These are phyloP conservation scores for Filobasidium wieringae DNA, from an alignment of 768 basidiomycete species.

Conservation along the genomic window DNA sequence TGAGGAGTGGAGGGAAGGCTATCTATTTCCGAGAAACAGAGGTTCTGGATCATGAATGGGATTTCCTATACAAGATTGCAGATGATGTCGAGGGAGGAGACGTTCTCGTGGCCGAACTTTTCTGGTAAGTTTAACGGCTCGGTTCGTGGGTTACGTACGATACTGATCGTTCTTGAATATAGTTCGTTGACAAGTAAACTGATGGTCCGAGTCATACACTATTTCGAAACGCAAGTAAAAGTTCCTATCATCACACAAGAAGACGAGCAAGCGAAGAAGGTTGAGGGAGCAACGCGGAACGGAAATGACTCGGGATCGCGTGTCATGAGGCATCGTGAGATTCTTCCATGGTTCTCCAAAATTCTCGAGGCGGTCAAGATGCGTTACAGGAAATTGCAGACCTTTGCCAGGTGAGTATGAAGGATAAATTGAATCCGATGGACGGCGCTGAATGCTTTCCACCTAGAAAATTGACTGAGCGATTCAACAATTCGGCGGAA, in stretches of 20 bases:
- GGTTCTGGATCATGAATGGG: conserved; percentile 92
- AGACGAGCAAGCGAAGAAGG: conserved; percentile 5
- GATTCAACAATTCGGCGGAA: conserved; percentile 87
- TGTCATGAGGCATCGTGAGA: conserved; percentile 66
- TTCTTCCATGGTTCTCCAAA: conserved; percentile 79
- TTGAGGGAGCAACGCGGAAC: not conserved
- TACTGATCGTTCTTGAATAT: not conserved
- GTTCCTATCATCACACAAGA: conserved; percentile 25
- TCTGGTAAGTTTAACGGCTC: conserved; percentile 55
- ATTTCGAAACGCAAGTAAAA: conserved; percentile 86
- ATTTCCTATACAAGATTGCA: conserved; percentile 84
- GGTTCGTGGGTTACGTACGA: not conserved
- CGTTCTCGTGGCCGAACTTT: conserved; percentile 80
- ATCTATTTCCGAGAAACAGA: conserved; percentile 98
- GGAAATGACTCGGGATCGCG: conserved; percentile 4
- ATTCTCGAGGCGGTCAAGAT: conserved; percentile 83
- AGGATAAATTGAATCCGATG: conserved; percentile 29
- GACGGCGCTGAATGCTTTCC: conserved; percentile 42
- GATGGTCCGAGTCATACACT: conserved; percentile 81
- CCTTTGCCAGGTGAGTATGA: conserved; percentile 64
- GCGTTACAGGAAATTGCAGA: conserved; percentile 83
- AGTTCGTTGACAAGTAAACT: conserved; percentile 87
- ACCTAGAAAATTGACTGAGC: conserved; percentile 48
- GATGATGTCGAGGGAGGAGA: conserved; percentile 78
- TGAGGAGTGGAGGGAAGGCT: conserved; percentile 80